phyloP scores from a whole-genome alignment of 768 basidiomycete species.

The Jaapia argillacea region DNA sequence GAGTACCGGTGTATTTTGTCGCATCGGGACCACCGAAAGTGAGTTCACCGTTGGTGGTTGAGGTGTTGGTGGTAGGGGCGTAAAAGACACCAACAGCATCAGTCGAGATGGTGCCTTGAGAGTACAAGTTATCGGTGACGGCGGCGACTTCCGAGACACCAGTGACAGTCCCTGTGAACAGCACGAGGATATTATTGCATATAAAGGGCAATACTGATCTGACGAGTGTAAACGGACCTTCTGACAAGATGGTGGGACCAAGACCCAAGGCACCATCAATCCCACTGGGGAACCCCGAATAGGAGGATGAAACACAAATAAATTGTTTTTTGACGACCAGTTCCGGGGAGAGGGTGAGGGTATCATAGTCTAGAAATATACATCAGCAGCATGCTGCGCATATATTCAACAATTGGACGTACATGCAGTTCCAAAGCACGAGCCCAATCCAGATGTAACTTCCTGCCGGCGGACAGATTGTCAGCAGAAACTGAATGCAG shows the following conservation, averaged over 20 bases:
- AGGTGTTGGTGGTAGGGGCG: constrained; percentile 30
- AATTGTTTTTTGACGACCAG: constrained; percentile 37
- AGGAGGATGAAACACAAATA: constrained; percentile 34
- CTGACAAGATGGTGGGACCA: constrained; percentile 40
- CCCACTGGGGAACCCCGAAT: constrained; percentile 32
- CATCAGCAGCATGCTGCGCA: neutral
- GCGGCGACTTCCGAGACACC: constrained; percentile 4
- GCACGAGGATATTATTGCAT: neutral
- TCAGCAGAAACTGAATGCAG: too few species aligned
- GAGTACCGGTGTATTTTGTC: constrained; percentile 6
- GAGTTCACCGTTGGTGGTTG: constrained; percentile 36
- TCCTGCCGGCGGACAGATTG: too few species aligned
- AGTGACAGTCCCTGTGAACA: neutral
- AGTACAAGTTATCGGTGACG: constrained; percentile 33
- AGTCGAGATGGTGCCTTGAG: constrained; percentile 26
- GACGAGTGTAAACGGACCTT: constrained; percentile 8
- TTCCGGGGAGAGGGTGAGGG: constrained; percentile 28
- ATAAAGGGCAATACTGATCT: neutral
- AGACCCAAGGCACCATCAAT: constrained; percentile 48
- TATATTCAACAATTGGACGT: neutral
- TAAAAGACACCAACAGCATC: constrained; percentile 42
- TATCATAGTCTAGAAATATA: constrained; percentile 29
- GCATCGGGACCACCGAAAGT: constrained; percentile 33
- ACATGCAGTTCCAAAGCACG: constrained; percentile 49
- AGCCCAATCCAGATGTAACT: constrained; percentile 53